A percentile compares a stretch with the other conserved stretches of the same genome.
phyloP scores from a whole-genome alignment of 2,329 filamentous ascomycete species.

The Coniochaeta sp. region DNA sequence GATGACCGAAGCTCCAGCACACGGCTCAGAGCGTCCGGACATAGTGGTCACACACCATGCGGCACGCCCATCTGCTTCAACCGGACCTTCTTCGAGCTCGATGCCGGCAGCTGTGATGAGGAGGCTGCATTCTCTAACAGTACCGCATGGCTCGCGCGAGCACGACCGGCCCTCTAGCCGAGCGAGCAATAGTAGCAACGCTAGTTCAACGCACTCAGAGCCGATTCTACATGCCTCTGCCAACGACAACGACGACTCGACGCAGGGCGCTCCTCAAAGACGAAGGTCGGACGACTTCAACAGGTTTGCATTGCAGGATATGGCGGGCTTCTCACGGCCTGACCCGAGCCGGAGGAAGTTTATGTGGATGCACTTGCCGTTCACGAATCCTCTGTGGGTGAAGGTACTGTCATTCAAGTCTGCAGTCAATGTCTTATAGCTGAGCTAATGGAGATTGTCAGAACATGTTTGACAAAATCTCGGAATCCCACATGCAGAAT shows the following conservation, averaged over 20 bases:
- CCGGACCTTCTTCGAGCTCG: conserved; percentile 7
- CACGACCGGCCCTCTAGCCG: conserved; percentile 21
- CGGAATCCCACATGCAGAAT: conserved; percentile 31
- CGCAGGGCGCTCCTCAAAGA: conserved; percentile 1
- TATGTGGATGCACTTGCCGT: conserved; percentile 51
- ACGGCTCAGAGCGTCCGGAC: conserved; percentile 20
- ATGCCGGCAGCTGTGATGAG: conserved; percentile 7
- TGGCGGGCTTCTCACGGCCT: conserved; percentile 29
- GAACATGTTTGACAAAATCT: conserved; percentile 31
- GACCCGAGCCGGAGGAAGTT: conserved; percentile 37
- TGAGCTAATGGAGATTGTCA: not conserved
- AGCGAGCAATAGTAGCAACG: conserved; percentile 19
- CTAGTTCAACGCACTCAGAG: conserved; percentile 22
- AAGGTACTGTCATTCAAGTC: conserved; percentile 30
- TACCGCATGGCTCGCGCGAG: conserved; percentile 21
- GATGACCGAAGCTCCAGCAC: conserved; percentile 6
- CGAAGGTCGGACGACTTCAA: conserved; percentile 5
- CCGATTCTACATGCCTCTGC: conserved; percentile 9
- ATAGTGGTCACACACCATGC: conserved; percentile 28
- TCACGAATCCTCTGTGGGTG: conserved; percentile 51
- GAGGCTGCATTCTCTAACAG: conserved; percentile 22
- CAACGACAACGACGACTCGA: conserved; percentile 6
- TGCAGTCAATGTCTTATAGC: conserved; percentile 9
- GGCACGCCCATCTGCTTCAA: conserved; percentile 18
- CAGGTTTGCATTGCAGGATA: conserved; percentile 15